phyloP scores from a whole-genome alignment of 2,329 filamentous ascomycete genomes.

The Graphium sp. region DNA sequence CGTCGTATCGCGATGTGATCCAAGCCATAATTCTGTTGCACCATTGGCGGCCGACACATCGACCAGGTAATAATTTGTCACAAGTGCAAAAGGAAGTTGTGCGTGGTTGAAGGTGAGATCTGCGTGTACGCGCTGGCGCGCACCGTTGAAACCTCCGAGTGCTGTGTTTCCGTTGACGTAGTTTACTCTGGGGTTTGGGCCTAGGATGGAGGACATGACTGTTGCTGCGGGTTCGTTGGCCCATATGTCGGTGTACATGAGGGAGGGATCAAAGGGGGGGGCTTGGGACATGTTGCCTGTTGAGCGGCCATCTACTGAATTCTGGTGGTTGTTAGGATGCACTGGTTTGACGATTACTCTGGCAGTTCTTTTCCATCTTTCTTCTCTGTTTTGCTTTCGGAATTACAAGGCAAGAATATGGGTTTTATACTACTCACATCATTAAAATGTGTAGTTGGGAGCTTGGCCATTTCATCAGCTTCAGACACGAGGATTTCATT shows the following conservation, averaged over 20 bases:
- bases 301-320: conserved; percentile 5
- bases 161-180: conserved; percentile 5
- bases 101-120: conserved; percentile 5
- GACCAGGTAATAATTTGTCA: conserved; percentile 5
- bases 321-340: conserved; percentile 5
- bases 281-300: conserved; percentile 8
- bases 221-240: conserved; percentile 5
- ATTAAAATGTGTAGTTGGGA: conserved; percentile 7
- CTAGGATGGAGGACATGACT: conserved; percentile 3
- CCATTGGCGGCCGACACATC: conserved; percentile 7
- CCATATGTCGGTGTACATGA: conserved; percentile 7
- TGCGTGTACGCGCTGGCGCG: conserved; percentile 4
- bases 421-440: conserved; percentile 2
- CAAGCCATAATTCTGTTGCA: conserved; percentile 7
- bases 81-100: conserved; percentile 5
- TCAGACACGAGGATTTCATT: conserved; percentile 4
- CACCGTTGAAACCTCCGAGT: conserved; percentile 4
- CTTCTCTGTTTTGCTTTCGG: too few species aligned
- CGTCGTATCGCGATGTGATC: conserved; percentile 5
- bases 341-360: too few species aligned
- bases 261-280: conserved; percentile 6
- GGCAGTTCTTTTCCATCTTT: too few species aligned
- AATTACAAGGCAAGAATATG: too few species aligned
- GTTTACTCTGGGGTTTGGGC: conserved; percentile 4
- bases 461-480: conserved; percentile 5